These are phyloP conservation scores for Gossypium raimondii DNA, from an alignment of 345 rosid species.

Conservation along the genomic window DNA sequence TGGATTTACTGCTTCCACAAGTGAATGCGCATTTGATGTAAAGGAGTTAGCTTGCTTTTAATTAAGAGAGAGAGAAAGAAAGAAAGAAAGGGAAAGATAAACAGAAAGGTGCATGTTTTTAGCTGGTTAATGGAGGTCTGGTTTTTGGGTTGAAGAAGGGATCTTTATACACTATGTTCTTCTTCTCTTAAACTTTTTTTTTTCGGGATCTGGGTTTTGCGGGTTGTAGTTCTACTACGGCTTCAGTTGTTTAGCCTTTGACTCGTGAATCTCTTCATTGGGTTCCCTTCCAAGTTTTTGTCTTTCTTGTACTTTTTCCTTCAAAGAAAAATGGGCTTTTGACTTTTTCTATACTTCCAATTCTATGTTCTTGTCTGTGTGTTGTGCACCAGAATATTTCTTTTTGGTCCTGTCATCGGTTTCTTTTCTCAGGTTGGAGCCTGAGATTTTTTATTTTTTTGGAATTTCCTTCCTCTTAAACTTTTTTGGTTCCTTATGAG, in stretches of 20 bases:
- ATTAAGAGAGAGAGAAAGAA: not conserved
- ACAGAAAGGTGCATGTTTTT: conserved; percentile 1
- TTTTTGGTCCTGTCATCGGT: not conserved
- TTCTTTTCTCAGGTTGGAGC: conserved; percentile 10
- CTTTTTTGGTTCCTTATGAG: conserved; percentile 1
- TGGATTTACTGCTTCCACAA: conserved; percentile 29
- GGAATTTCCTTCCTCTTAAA: not conserved
- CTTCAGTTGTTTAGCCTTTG: conserved; percentile 35
- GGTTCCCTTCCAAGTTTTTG: conserved; percentile 33
- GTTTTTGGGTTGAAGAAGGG: conserved; percentile 11
- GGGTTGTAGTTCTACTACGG: conserved; percentile 37
- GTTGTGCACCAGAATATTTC: conserved; percentile 20
- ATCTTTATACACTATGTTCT: conserved; percentile 8
- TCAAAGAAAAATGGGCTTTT: conserved; percentile 28
- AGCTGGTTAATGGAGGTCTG: conserved; percentile 24
- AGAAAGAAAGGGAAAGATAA: not conserved
- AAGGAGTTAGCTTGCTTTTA: conserved; percentile 36
- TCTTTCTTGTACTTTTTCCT: conserved; percentile 29
- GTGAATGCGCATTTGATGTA: conserved; percentile 31
- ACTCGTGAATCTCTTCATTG: conserved; percentile 34
- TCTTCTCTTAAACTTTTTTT: conserved; percentile 9
- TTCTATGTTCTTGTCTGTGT: conserved; percentile 22
- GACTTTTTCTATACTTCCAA: conserved; percentile 35
- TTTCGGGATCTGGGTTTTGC: conserved; percentile 58
- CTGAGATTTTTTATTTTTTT: conserved; percentile 1